A percentile compares a stretch with the other conserved stretches of the same genome.
phyloP scores from a whole-genome alignment of 2,329 filamentous ascomycete genomes.

The Pseudogymnoascus sp. region DNA sequence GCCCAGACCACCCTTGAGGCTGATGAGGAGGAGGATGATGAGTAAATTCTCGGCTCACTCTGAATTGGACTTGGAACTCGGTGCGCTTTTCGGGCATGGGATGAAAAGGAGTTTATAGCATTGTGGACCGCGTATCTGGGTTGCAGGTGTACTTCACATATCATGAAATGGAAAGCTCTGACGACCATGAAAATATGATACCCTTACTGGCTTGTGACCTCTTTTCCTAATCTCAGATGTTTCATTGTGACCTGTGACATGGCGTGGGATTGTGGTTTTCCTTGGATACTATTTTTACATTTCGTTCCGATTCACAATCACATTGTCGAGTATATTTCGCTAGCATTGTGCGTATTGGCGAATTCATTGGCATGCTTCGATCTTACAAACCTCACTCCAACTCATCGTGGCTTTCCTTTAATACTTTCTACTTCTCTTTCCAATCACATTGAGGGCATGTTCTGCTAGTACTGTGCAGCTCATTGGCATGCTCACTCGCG shows the following conservation, averaged over 20 bases:
- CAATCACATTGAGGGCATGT: background rate
- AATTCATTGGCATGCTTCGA: background rate
- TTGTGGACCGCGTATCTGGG: slow-evolving; percentile 4
- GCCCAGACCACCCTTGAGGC: slow-evolving; percentile 71
- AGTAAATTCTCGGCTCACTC: slow-evolving; percentile 14
- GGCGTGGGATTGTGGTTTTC: background rate
- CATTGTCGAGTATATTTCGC: background rate
- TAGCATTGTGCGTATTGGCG: background rate
- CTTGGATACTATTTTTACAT: background rate
- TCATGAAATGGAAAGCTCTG: slow-evolving; percentile 8
- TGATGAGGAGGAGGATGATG: slow-evolving; percentile 60
- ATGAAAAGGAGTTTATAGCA: slow-evolving; percentile 8
- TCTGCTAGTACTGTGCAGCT: background rate
- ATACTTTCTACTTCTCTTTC: background rate
- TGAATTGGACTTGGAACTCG: slow-evolving; percentile 8
- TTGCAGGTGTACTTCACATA: slow-evolving; percentile 6
- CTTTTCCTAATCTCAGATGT: background rate
- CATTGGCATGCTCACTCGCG: background rate
- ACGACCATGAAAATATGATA: slow-evolving; percentile 6
- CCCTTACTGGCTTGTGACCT: background rate
- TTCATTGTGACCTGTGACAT: background rate
- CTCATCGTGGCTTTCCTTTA: background rate
- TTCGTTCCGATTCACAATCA: background rate
- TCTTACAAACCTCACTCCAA: background rate
- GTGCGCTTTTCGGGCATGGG: slow-evolving; percentile 6